A percentile compares a stretch with the other conserved stretches of the same genome.
These are phyloP conservation scores for Ophiorrhiza pumila DNA, from an alignment of 257 asterid species.

Conservation along the genomic window DNA sequence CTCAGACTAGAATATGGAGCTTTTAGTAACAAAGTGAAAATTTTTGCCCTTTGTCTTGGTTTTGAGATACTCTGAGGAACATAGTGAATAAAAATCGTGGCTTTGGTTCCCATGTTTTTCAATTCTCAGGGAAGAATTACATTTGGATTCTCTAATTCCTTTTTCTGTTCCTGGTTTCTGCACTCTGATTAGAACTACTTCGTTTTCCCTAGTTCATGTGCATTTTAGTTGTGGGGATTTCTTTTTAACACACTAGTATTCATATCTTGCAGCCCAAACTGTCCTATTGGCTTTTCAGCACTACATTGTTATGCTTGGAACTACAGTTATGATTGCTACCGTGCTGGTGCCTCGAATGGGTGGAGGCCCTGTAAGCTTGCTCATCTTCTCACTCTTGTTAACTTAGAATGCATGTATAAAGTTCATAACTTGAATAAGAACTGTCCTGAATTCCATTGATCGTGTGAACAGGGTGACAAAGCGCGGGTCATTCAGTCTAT, in stretches of 20 bases:
- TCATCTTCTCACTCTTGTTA: background rate
- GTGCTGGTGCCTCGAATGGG: constrained; percentile 92
- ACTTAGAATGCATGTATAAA: background rate
- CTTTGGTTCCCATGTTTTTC: constrained; percentile 15
- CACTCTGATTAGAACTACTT: background rate
- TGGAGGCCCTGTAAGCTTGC: constrained; percentile 64
- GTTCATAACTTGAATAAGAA: background rate
- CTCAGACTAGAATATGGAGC: background rate
- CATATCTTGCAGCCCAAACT: constrained; percentile 64
- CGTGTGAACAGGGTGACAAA: constrained; percentile 66
- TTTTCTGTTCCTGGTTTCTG: background rate
- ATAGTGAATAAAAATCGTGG: background rate
- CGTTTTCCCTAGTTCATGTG: background rate
- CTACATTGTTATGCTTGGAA: constrained; percentile 96
- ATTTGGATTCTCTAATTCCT: background rate
- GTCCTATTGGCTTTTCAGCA: constrained; percentile 78
- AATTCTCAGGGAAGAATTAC: background rate
- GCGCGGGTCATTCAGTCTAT: constrained; percentile 88
- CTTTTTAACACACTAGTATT: background rate
- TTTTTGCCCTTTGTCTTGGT: background rate
- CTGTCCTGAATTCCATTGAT: background rate
- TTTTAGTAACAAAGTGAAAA: background rate
- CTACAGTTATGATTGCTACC: constrained; percentile 74
- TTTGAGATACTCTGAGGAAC: background rate
- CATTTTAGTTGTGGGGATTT: background rate